Evolutionary conservation across 169 alveolate species (phyloP), one percentile per base, ranked within the genome.

Genomic region (Plasmodium chabaudi): DNA sequence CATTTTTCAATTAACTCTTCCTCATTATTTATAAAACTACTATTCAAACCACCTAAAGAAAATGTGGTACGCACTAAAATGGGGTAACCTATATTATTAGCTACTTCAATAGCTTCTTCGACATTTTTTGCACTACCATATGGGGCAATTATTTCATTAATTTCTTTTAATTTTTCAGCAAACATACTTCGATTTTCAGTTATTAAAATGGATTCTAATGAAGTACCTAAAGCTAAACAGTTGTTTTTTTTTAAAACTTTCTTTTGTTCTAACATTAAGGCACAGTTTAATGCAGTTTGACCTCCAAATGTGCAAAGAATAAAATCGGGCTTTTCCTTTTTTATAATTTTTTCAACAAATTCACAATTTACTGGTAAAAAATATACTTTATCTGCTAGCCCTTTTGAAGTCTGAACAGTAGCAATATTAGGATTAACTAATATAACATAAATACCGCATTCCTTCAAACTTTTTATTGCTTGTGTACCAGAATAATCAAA

Each of bases 231-330:
- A 12, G 92, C 92, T 70, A 72, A 88, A 77, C 96, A 94, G 77
- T 92, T 89, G 90, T 89, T 93, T 89, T 94, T 91, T 72, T 88
- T 87, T 63, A 96, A 75, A 39, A 96, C 69, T 9, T 96, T 96
- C 2, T 87, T 69, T 64, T 94, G 93, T 69, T 93, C 93, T 64
- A 96, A 87, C 88, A 92, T 93, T 75, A 94, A 92, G 9, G 96
- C 98, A 56, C 97, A 94, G 92, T 96, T 96, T 74, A 96, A 71
- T n/a, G 97, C 98, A 15, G 98, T 96, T 88, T 96, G 98, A 3
- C 98, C 98, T 10, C 98, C 98, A 61, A 96, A 96, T 19, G 97
- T 92, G 79, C 97, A 95, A 82, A 96, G 88, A 53, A 96, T 91
- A 57, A 97, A 97, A 55, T 96, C 97, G 3, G 98, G 98, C 53